Base-by-base conservation (phyloP, 2,329 filamentous ascomycete species). In the Chaetomium strumarium region DNA sequence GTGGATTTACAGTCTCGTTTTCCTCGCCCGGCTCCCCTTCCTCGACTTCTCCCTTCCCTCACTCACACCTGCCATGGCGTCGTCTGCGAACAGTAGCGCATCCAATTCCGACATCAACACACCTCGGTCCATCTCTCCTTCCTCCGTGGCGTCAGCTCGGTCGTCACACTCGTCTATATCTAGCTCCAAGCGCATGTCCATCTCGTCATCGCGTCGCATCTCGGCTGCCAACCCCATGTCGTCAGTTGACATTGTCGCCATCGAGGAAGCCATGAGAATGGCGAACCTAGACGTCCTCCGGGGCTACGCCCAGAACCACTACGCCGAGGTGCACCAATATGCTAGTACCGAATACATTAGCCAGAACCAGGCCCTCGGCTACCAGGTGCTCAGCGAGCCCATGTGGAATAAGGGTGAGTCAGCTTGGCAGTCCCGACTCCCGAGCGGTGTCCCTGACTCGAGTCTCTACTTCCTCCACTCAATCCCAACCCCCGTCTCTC, bases 381-480 rank as follows among this genome's bases (percentile, higher is more conserved):
- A 82, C 66, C 81, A 84, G 68, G 70, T 85, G 53, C 71, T 85
- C 53, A 71, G 74, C 47, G 79, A 85, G 66, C 80, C 81, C 56
- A 71, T 79, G 45, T 84, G 80, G 80, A 85, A 85, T 65, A 84
- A 83, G 74, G 81, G 81, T 83, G 70, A 65, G 69, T 67, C 53
- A 52, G 38, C 40, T 39, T 31, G 12, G 14, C 39, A 20, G 17
- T 46, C 45, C 46, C 8, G 13, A 20, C 14, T 46, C 45, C 46
- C 8, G 13, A 38, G 20, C 38, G 36, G 12, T 38, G 36, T 41
- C 19, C 10, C 16, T 40, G 16, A 12, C 7, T 33, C 24, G 24
- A 24, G 24, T 24, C 24, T 24, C 24, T 4, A 24, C 24, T 24
- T 24, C 24, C 24, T 24, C 7, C n/a, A n/a, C n/a, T 24, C 24